Evolutionary conservation across 192 early-diverging fungal genomes (phyloP), one percentile per base, ranked within the genome.

Genomic region (Umbelopsis vinacea): DNA sequence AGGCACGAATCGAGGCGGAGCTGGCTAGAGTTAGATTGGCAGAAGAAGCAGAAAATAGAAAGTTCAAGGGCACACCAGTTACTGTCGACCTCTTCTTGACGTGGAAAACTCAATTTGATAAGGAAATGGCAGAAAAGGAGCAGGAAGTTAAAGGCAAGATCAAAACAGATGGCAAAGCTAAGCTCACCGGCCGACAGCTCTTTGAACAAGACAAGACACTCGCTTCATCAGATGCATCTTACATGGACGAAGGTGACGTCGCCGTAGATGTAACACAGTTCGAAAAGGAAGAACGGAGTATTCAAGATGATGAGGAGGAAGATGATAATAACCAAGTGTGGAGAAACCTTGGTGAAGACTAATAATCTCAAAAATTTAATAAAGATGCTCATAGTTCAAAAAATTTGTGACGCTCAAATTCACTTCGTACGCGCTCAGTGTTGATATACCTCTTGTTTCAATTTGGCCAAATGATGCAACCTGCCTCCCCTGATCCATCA

Each of bases 141-240:
- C 82, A 86, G 73, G 43, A 80, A 22, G 66, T 71, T 10, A 76
- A 78, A 46, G 79, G 60, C 22, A 47, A 10, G 68, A 54, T 23
- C 79, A 80, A 66, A 68, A 38, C 22, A 75, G 85, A 78, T 67
- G 78, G 78, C 19, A 82, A 63, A n/a, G 11, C 35, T 8, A 70
- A 50, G 15, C 46, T 80, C 43, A 71, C 83, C 80, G 96, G 95
- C 22, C 86, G 94, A 45, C 90, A 96, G 85, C 78, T 96, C 84
- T 98, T 98, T 76, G 95, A 96, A 79, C 90, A 94, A 71, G 93
- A 98, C 79, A 87, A 88, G 82, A 82, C 89, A 38, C 86, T 98
- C 68, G 94, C 92, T 46, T 83, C 85, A 74, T 93, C 92, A 14
- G 97, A 98, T 81, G 84, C 89, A 35, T 88, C 81, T 24, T 90